These are phyloP conservation scores for Geotrichum klebahnii DNA, from an alignment of 1,139 yeast species.

Conservation along the genomic window DNA sequence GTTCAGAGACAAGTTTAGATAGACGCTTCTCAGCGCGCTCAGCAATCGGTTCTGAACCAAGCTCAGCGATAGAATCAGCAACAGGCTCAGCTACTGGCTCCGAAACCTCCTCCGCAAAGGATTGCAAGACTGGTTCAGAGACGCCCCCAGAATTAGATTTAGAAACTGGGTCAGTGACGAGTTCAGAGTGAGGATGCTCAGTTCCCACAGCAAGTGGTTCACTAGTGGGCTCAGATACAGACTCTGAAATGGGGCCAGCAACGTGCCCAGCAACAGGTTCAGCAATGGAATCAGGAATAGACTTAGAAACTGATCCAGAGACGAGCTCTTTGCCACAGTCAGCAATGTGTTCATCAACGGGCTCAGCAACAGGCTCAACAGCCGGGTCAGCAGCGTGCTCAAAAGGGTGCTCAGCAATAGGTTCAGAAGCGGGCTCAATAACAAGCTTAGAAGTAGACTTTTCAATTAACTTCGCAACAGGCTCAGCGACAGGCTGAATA, in stretches of 20 bases:
- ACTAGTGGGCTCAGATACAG: not conserved
- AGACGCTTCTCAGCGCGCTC: not conserved
- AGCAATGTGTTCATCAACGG: slow-evolving; percentile 4
- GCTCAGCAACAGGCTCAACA: slow-evolving; percentile 1
- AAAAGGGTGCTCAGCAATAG: not conserved
- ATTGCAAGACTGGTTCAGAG: not conserved
- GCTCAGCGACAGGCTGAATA: not conserved
- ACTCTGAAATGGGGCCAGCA: not conserved
- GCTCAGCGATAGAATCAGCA: not conserved
- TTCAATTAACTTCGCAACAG: not conserved
- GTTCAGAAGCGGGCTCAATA: slow-evolving; percentile 1
- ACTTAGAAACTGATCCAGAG: not conserved
- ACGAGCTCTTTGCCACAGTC: not conserved
- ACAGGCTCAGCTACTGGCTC: slow-evolving; percentile 6
- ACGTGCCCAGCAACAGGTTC: not conserved
- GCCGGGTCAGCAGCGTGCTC: not conserved
- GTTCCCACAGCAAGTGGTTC: not conserved
- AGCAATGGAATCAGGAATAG: not conserved
- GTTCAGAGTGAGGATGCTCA: not conserved
- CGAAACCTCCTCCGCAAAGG: no score
- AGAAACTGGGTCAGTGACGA: not conserved
- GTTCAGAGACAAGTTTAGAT: not conserved
- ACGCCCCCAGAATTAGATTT: not conserved
- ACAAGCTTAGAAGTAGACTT: not conserved
- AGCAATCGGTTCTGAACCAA: not conserved